A percentile compares a stretch with the other conserved stretches of the same genome.
phyloP scores from a whole-genome alignment of 1,139 yeast species.

The Diutina catenulata region DNA sequence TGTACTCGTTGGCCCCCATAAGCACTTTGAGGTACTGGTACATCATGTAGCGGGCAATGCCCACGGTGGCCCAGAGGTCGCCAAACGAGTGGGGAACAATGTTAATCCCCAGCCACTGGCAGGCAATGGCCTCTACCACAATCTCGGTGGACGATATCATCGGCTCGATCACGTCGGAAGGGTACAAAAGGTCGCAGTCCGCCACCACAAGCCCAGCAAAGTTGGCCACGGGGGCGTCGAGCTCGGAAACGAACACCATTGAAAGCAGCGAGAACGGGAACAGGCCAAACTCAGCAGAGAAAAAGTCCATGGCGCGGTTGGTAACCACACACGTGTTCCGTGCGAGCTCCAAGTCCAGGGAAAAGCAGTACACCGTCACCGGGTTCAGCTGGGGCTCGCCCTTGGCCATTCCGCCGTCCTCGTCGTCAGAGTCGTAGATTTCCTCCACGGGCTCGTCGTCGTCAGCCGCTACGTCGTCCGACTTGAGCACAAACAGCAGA shows the following conservation, averaged over 20 bases:
- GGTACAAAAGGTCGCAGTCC: slow-evolving; percentile 57
- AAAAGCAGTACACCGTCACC: slow-evolving; percentile 45
- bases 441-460: slow-evolving; percentile 15
- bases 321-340: slow-evolving; percentile 67
- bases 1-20: slow-evolving; percentile 77
- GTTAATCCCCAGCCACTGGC: slow-evolving; percentile 92
- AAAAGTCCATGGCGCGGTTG: slow-evolving; percentile 70
- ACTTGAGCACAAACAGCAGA: slow-evolving; percentile 21
- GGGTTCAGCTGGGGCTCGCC: slow-evolving; percentile 31
- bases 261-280: slow-evolving; percentile 82
- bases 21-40: slow-evolving; percentile 53
- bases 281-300: slow-evolving; percentile 82
- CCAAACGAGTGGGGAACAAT: slow-evolving; percentile 72
- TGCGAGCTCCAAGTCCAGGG: slow-evolving; percentile 47
- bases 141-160: slow-evolving; percentile 58
- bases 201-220: slow-evolving; percentile 73
- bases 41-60: slow-evolving; percentile 79
- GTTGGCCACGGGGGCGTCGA: slow-evolving; percentile 38
- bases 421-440: slow-evolving; percentile 15
- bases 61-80: slow-evolving; percentile 88
- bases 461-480: slow-evolving; percentile 19
- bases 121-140: slow-evolving; percentile 60
- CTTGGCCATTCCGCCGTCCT: slow-evolving; percentile 21
- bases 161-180: slow-evolving; percentile 72
- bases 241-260: slow-evolving; percentile 54